Evolutionary conservation across 2,329 filamentous ascomycete genomes (phyloP), one percentile per base, ranked within the genome.

Genomic region (Macroventuria anomochaeta): DNA sequence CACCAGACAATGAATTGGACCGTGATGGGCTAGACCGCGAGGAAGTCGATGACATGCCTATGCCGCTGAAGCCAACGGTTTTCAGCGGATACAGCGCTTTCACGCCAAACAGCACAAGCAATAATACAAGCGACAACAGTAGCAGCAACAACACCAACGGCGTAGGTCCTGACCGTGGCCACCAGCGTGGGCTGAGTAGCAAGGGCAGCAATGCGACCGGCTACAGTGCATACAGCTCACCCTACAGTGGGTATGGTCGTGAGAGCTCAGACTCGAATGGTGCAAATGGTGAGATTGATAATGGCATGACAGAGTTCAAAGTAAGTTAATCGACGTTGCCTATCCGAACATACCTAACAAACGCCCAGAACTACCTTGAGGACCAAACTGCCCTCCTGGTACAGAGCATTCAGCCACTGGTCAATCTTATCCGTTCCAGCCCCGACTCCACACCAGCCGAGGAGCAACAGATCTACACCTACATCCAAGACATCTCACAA

Each of bases 311-410:
- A 65, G 83, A 86, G 62, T 79, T 87, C 50, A 86, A 86, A 79
- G 84, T 85, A 75, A 69, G 59, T 58, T 57, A 66, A 67, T 37
- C 28, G 17, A 18, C 21, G n/a, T 8, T 18, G 5, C 18, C n/a
- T 25, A 12, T 34, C 13, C 17, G 18, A 23, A 29, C 32, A 8
- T 25, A 20, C 56, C 58, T 63, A 55, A 68, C 58, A 47, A 28
- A 18, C 12, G 44, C 23, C 20, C 54, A 89, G 85, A 84, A 90
- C 55, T 93, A 91, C 69, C 83, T 96, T 29, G 89, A 95, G 69
- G 89, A 93, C 68, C 90, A 95, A 72, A 93, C 89, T 10, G 89
- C 90, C 43, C 79, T 86, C 3, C 82, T 96, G 54, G 88, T 95
- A 21, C 86, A 91, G 61, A 89, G 86, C 37, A 92, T 96, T 59